A percentile compares a stretch with the other conserved stretches of the same genome.
Conservation (phyloP, 257 asterid genomes). For the Scutellaria galericulata region DNA sequence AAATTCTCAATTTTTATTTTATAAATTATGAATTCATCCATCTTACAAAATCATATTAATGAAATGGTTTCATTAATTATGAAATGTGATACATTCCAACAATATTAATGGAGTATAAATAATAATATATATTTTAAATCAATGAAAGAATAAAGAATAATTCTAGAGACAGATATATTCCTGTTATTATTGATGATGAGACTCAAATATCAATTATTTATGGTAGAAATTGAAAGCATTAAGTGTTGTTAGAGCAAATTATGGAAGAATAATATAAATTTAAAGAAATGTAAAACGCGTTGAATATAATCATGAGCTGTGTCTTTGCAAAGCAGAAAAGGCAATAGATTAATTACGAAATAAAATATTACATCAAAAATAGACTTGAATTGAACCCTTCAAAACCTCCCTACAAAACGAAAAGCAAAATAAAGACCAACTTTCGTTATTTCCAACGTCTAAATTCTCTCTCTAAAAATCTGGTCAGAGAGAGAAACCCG, state of each 20-base stretch:
- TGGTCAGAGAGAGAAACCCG: constrained; percentile 15
- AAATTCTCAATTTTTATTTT: too few species aligned
- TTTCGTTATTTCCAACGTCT: constrained; percentile 33
- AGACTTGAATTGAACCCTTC: constrained; percentile 20
- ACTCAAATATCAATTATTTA: constrained; percentile 19
- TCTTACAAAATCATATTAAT: too few species aligned
- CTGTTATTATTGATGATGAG: not conserved
- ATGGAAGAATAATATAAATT: not conserved
- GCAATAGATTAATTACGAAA: not conserved
- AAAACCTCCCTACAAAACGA: constrained; percentile 3
- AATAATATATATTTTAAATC: not conserved
- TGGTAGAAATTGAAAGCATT: constrained; percentile 9
- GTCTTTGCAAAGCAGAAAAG: constrained; percentile 32
- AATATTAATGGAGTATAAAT: not conserved
- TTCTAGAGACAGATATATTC: not conserved
- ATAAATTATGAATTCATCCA: too few species aligned
- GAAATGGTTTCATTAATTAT: too few species aligned
- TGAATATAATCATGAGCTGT: constrained; percentile 32
- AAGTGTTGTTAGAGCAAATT: constrained; percentile 9
- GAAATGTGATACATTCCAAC: not conserved
- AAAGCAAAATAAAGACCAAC: constrained; percentile 25
- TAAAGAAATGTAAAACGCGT: constrained; percentile 26
- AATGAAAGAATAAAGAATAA: not conserved
- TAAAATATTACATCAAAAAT: not conserved
- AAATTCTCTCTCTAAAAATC: constrained; percentile 26